Conservation (phyloP, 768 basidiomycete genomes). For the Leccinum aurantiacum region DNA sequence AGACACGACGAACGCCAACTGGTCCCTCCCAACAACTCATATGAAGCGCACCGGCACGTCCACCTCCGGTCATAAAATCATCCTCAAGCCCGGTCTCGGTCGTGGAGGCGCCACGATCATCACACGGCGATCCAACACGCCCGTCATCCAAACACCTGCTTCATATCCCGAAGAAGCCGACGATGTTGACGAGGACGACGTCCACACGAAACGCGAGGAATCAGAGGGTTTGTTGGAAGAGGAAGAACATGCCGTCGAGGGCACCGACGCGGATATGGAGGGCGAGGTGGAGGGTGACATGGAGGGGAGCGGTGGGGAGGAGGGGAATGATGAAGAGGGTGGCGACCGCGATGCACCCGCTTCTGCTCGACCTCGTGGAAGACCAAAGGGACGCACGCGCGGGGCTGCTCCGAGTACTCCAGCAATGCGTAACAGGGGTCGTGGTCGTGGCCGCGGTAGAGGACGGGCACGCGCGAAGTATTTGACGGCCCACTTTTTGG, state of each 20-base stretch:
- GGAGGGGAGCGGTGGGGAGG: too few species aligned
- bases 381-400: constrained; percentile 41
- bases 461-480: constrained; percentile 40
- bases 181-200: constrained; percentile 26
- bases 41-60: constrained; percentile 28
- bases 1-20: neutral
- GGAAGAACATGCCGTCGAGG: constrained; percentile 32
- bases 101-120: constrained; percentile 29
- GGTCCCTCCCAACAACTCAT: neutral
- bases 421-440: constrained; percentile 31
- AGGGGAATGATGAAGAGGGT: too few species aligned
- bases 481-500: constrained; percentile 25
- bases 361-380: constrained; percentile 35
- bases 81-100: constrained; percentile 39
- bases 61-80: constrained; percentile 36
- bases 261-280: constrained; percentile 28
- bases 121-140: constrained; percentile 25
- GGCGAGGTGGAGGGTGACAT: constrained; percentile 31
- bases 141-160: constrained; percentile 15
- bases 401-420: constrained; percentile 31
- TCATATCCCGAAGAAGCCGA: constrained; percentile 24
- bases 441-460: constrained; percentile 43
- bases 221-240: constrained; percentile 31
- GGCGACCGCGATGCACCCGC: constrained; percentile 37
- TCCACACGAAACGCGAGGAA: constrained; percentile 32